A percentile compares a stretch with the other conserved stretches of the same genome.
Evolutionary conservation across 352 stramenopile genomes (phyloP).

Genomic region (Phytophthora aleatoria): DNA sequence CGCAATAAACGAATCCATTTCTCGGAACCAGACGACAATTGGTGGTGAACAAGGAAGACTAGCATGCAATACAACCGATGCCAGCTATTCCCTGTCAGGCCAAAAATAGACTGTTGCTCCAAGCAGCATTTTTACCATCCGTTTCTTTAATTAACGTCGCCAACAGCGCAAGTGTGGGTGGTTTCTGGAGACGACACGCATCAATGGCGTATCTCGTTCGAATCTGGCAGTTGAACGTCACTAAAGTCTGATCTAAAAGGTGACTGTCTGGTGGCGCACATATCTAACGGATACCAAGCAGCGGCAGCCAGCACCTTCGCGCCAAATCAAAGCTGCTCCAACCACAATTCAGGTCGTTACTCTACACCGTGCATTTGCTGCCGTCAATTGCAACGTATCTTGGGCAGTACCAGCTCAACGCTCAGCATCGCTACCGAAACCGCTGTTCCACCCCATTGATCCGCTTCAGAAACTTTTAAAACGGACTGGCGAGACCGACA

Average conservation of each 20-base stretch:
- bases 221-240: conserved; percentile 22
- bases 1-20: background rate
- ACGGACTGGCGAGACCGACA: conserved; percentile 11
- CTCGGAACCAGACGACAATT: background rate
- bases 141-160: conserved; percentile 20
- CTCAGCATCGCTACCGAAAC: conserved; percentile 4
- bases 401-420: conserved; percentile 7
- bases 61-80: no score
- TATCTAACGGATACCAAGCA: conserved; percentile 7
- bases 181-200: conserved; percentile 7
- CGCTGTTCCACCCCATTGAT: conserved; percentile 1
- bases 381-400: conserved; percentile 7
- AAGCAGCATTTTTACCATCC: conserved; percentile 9
- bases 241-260: conserved; percentile 9
- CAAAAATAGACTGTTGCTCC: background rate
- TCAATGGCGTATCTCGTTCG: background rate
- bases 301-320: background rate
- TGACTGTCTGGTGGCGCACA: background rate
- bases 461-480: conserved; percentile 12
- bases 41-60: no score
- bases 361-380: background rate
- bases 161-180: conserved; percentile 4
- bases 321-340: background rate
- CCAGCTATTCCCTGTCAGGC: background rate
- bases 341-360: conserved; percentile 9